These are phyloP conservation scores for Brettanomyces nanus DNA, from an alignment of 805 yeast species.

Conservation along the genomic window DNA sequence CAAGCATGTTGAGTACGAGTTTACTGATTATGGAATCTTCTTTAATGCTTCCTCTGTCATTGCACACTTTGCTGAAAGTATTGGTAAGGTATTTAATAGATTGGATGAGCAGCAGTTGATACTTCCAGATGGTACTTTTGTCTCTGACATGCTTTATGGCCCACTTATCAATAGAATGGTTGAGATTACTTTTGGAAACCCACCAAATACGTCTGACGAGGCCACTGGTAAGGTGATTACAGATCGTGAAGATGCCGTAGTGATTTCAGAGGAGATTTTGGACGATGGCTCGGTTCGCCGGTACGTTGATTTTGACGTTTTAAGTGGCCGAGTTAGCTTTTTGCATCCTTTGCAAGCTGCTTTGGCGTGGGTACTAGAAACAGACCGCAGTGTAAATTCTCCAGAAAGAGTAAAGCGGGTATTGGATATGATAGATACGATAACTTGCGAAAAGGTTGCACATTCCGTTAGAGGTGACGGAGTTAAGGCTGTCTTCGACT, in stretches of 20 bases:
- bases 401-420: constrained; percentile 5
- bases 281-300: constrained; percentile 14
- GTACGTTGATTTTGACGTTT: constrained; percentile 35
- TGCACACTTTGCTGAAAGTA: constrained; percentile 49
- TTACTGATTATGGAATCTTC: constrained; percentile 68
- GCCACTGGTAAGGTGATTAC: constrained; percentile 7
- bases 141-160: neutral
- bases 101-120: constrained; percentile 7
- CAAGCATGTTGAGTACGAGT: constrained; percentile 87
- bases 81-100: constrained; percentile 37
- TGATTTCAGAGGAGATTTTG: constrained; percentile 11
- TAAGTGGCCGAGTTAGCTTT: constrained; percentile 49
- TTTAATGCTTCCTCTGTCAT: constrained; percentile 64
- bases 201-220: constrained; percentile 4
- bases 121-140: constrained; percentile 3
- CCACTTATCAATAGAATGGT: constrained; percentile 7
- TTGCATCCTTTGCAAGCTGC: constrained; percentile 77
- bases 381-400: constrained; percentile 23
- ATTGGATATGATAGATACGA: constrained; percentile 8
- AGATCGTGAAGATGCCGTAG: constrained; percentile 20
- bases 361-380: constrained; percentile 62
- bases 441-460: constrained; percentile 2
- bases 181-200: constrained; percentile 1
- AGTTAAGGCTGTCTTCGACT: constrained; percentile 44
- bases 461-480: constrained; percentile 11